A percentile compares a stretch with the other conserved stretches of the same genome.
Conservation (phyloP, 176 grass and related monocot species). For the Secale cereale region DNA sequence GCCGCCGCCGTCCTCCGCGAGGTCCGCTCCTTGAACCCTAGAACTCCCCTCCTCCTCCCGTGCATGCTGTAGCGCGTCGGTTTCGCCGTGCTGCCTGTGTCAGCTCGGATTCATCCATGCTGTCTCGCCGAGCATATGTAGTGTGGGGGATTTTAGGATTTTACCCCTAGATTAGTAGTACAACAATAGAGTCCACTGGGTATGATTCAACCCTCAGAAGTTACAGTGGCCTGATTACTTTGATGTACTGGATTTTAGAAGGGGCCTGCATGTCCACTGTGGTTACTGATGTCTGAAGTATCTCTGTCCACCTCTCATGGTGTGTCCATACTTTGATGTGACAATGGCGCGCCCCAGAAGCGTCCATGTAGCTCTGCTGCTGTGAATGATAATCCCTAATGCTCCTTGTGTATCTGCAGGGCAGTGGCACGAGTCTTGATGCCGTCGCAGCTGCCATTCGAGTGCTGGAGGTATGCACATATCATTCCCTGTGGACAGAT, state of each 20-base stretch:
- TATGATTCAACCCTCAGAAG: neutral
- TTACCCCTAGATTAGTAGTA: neutral
- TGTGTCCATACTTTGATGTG: neutral
- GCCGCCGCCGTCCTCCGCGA: constrained; percentile 60
- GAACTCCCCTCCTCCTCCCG: neutral
- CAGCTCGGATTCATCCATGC: neutral
- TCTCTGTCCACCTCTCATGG: neutral
- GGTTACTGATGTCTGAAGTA: neutral
- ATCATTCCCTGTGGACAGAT: neutral
- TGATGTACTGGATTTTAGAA: neutral
- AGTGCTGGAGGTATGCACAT: constrained; percentile 64
- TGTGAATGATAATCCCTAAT: neutral
- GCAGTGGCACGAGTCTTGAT: constrained; percentile 65
- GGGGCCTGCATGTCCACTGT: neutral
- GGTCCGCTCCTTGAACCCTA: neutral
- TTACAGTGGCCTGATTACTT: neutral
- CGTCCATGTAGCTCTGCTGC: neutral
- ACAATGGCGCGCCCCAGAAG: neutral
- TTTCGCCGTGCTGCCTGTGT: neutral
- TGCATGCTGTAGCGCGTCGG: neutral
- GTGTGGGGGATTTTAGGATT: neutral
- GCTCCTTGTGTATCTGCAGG: constrained; percentile 37
- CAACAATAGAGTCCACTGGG: neutral
- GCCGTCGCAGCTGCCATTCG: constrained; percentile 82
- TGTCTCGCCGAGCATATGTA: neutral